Evolutionary conservation across 306 rosid species (phyloP).

Genomic region (Prinsepia uniflora): DNA sequence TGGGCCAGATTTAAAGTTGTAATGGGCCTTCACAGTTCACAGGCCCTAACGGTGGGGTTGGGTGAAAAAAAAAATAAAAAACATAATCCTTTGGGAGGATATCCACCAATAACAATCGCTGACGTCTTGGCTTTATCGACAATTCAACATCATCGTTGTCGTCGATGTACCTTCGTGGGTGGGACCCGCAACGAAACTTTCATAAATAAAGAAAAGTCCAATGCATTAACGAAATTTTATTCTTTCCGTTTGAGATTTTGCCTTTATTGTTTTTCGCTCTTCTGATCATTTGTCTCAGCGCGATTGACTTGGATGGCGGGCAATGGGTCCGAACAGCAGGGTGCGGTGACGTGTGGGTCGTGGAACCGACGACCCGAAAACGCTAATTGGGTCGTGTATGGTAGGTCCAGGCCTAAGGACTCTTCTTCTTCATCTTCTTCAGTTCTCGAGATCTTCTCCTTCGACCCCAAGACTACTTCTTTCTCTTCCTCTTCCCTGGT

Average conservation of each 20-base stretch:
- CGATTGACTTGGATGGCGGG: slow-evolving; percentile 42
- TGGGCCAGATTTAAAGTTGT: too few species aligned
- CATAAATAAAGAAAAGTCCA: neutral
- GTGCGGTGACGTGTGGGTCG: slow-evolving; percentile 71
- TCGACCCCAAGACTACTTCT: slow-evolving; percentile 60
- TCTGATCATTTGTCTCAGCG: neutral
- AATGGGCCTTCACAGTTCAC: neutral
- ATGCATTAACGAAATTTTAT: neutral
- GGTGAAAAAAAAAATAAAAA: too few species aligned
- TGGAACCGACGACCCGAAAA: slow-evolving; percentile 96
- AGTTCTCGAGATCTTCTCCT: slow-evolving; percentile 64
- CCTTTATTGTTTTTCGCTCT: neutral
- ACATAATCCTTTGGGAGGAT: neutral
- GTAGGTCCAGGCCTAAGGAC: slow-evolving; percentile 53
- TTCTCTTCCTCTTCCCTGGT: slow-evolving; percentile 77
- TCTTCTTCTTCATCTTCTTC: slow-evolving; percentile 63
- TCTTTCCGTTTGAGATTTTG: neutral
- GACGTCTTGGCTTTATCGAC: too few species aligned
- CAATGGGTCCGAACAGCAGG: slow-evolving; percentile 50
- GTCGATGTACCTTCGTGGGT: neutral
- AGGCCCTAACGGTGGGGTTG: neutral
- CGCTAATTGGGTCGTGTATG: slow-evolving; percentile 45
- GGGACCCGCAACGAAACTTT: neutral
- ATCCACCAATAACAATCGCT: neutral
- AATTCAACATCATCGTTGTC: neutral